Base-by-base conservation (phyloP, 306 rosid genomes). In the Trifolium repens region DNA sequence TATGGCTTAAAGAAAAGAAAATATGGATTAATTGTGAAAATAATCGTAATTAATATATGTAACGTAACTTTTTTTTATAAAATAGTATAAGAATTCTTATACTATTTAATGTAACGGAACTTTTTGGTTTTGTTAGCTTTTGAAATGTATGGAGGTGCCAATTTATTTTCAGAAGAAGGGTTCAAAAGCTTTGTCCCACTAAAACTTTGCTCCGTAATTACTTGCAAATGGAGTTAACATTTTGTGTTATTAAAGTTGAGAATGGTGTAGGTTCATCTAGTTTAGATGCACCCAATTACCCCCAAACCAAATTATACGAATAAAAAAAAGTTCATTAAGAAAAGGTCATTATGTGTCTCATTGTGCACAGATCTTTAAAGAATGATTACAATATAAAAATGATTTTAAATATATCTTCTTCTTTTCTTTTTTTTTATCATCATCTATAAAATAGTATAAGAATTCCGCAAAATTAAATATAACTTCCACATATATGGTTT, bases 181-280 rank as follows among this genome's bases (percentile, higher is more conserved):
- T 77, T 67, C 57, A 73, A 66, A 75, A 7, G 74, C 84, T 83
- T 83, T 86, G 85, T 84, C 83, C 85, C 88, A 54, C 82, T 40
- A 50, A 78, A 71, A 72, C 80, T 71, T 71, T 26, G 67, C 37
- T 55, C 61, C 27, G 11, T 15, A 22, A 70, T 69, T 69, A 40
- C 40, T 83, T 81, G 74, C 74, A 63, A 54, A 81, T 74, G 72
- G 52, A 7, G 4, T 19, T 26, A 39, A 12, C 40, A 53, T 19
- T 59, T 39, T 43, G 32, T 17, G 50, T 69, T 60, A 15, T 44
- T 59, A 60, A 76, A 73, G 70, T 67, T 72, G 55, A 42, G 60
- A 76, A 71, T 47, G 81, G 71, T 58, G 71, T 9, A 14, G 70
- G 58, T 69, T 75, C 87, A 35, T 58, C 62, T 10, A 59, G 80